Evolutionary conservation across 257 asterid species (phyloP), one percentile per base, ranked within the genome.

Genomic region (Penstemon davidsonii): DNA sequence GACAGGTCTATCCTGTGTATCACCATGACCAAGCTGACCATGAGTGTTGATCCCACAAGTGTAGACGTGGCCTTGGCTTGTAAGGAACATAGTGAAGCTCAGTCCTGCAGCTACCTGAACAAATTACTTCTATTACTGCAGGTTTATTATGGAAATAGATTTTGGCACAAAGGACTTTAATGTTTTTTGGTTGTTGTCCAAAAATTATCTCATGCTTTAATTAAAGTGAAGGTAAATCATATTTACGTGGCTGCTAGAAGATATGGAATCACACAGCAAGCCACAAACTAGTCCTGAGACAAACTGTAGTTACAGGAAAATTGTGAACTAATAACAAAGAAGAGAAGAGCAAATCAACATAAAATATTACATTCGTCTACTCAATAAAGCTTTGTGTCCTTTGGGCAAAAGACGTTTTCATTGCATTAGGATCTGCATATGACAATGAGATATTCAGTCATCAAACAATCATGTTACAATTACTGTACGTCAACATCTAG

Each of bases 21-120:
- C 92, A 7, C 96, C 91, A 7, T 81, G 97, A 41, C 97, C 97
- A 55, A 90, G 97, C 74, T 90, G 97, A 68, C 97, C 97, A 33
- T 84, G 88, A 44, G 80, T 69, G 42, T 90, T 88, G 63, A 78
- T 68, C 72, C 97, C 97, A 75, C 97, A 90, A 19, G 91, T 82
- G 72, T 86, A 90, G 39, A 90, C 96, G 47, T 75, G 90, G 54
- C 97, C 92, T 78, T 86, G 68, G 58, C 71, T 72, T 33, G 97
- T 81, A 55, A 90, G 97, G 62, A 90, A 90, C 82, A 83, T 76
- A 8, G 94, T 88, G 82, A 90, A 90, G 82, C 91, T 87, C 68
- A 88, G 85, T 42, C 97, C 97, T 61, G 91, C 83, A 60, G 90
- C 93, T 69, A 90, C 96, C 97, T 90, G 73, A 70, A 78, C 57